Evolutionary conservation across 208 protist species (phyloP), one percentile per base, ranked within the genome.

Genomic region (Crithidia fasciculata): DNA sequence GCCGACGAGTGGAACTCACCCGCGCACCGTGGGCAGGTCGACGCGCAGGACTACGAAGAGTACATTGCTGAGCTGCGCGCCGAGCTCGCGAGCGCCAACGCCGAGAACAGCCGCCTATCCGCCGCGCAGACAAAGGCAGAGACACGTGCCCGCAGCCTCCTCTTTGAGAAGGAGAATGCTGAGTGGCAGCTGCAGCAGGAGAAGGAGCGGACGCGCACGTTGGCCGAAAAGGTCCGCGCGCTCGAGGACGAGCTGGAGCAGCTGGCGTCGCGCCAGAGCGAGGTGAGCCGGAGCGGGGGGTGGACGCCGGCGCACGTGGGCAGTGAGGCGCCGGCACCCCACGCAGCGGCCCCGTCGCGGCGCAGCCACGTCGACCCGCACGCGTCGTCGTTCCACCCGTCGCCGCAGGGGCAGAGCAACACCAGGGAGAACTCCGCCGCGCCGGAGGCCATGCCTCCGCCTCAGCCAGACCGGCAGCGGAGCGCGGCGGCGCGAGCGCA

Each of bases 121-220:
- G 66, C 58, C 43, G 70, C 78, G n/a, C 61, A 90, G 18, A 76
- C 79, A 12, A 82, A 82, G 57, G 76, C 93, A 3, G 84, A 95
- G 57, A 66, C 80, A 4, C 72, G 84, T 50, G 43, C 89, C 36
- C 80, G 86, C 41, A 67, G 77, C n/a, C 15, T 91, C 40, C 53
- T 52, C 8, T 80, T 93, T 6, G 90, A 89, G 16, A 92, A 92
- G 59, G 90, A 95, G 12, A 85, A 88, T 52, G 70, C 71, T 5
- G 82, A 85, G 71, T 86, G 79, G 70, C 71, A 78, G 18, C 66
- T 86, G 63, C 78, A 85, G n/a, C 81, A 87, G 60, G 84, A 88
- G 49, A 76, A 86, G 44, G 83, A 91, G 56, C 83, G 81, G 56
- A 89, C 71, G 57, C 65, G 62, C 7, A 40, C 76, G 47, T 67